Evolutionary conservation across 306 rosid species (phyloP), one percentile per base, ranked within the genome.

Genomic region (Dicorynia guianensis): DNA sequence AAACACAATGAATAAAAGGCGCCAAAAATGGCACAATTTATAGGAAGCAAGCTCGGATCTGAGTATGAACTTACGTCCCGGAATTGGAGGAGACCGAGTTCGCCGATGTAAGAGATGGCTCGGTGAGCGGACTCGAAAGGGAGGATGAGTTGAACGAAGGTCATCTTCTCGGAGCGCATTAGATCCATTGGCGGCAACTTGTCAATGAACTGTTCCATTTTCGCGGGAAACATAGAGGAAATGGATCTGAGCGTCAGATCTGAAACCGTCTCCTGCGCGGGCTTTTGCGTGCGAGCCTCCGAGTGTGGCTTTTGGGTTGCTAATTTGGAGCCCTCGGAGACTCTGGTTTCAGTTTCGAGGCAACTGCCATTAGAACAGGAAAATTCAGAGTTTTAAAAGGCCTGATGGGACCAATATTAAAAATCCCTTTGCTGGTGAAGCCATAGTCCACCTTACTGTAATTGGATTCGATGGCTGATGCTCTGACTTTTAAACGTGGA

Each of bases 91-190:
- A 93, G 90, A 53, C 96, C 97, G 61, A 93, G 96, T 75, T 90
- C 88, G 74, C 97, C 97, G 38, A 93, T 81, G 76, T 93, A 90
- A 11, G 94, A 79, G 75, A 93, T 20, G 79, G 96, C 93, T 54
- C 96, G 88, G 79, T 88, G 96, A 43, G 97, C 86, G n/a, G 96
- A 93, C 88, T 93, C 97, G 44, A 84, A 89, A 12, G 97, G 96
- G 25, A 93, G 88, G 72, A 93, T 93, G 73, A 93, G 96, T 85
- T 88, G 97, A n/a, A 88, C 96, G 69, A 90, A 81, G 57, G 90
- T 87, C 97, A 93, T 93, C 87, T 82, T 87, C 94, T 93, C 97
- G 63, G 97, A 93, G 71, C 97, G 96, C 94, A 93, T 88, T 89
- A 90, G 96, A 90, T 93, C 97, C 96, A 93, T 93, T 38, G 94